Evolutionary conservation across 371 early-diverging fungal species (phyloP).

Genomic region (Mucor velutinosus): DNA sequence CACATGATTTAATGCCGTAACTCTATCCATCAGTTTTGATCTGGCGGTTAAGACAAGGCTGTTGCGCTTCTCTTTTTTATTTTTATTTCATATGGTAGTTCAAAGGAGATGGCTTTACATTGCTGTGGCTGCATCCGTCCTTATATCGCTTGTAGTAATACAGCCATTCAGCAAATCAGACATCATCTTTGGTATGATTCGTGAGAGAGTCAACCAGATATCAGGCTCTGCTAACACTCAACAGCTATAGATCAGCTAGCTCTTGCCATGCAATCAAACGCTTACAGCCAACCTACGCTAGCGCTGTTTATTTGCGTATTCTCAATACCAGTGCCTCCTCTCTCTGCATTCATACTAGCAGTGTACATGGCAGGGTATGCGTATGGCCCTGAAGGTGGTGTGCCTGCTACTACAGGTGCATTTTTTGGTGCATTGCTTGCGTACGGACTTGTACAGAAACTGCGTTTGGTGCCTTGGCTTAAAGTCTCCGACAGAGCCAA

Average conservation of each 20-base stretch:
- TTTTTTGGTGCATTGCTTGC: slow-evolving; percentile 18
- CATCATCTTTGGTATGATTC: neutral
- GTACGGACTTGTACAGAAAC: slow-evolving; percentile 4
- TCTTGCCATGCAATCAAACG: slow-evolving; percentile 14
- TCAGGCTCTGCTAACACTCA: neutral
- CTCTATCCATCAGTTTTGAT: no score
- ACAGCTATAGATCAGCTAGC: neutral
- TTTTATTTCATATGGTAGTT: neutral
- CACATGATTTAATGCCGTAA: no score
- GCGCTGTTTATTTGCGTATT: neutral
- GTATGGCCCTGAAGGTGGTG: slow-evolving; percentile 22
- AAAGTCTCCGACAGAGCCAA: neutral
- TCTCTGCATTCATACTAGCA: slow-evolving; percentile 32
- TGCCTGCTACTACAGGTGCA: slow-evolving; percentile 15
- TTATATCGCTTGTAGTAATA: neutral
- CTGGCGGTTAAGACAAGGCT: neutral
- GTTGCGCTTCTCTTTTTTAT: neutral
- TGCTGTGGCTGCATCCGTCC: neutral
- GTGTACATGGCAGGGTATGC: slow-evolving; percentile 34
- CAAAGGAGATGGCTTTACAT: neutral
- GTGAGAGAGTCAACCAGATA: no score
- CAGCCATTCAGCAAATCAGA: neutral
- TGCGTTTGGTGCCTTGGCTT: neutral
- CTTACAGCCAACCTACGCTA: slow-evolving; percentile 17
- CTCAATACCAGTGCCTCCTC: slow-evolving; percentile 33